Conservation (phyloP, 2,329 filamentous ascomycete genomes). For the Fusarium napiforme region DNA sequence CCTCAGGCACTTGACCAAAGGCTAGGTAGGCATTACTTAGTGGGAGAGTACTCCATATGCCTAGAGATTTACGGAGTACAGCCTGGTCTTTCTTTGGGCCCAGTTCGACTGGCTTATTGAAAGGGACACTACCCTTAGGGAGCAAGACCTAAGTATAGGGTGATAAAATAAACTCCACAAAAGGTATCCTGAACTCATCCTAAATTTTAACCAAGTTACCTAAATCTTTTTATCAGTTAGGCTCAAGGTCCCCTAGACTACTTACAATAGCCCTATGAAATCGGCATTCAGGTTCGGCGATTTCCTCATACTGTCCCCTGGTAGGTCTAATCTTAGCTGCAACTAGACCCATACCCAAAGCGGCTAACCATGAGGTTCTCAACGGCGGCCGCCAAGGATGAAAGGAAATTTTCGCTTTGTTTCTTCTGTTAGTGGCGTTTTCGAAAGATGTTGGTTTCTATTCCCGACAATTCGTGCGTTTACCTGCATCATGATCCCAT, state of each 20-base stretch:
- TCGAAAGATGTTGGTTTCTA: conserved; percentile 9
- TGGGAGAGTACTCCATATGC: not conserved
- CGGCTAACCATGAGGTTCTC: conserved; percentile 1
- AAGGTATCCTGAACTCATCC: too few relatives aligned
- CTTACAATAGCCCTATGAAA: conserved; percentile 20
- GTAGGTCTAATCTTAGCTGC: conserved; percentile 16
- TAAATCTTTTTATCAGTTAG: too few relatives aligned
- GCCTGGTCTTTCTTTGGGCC: not conserved
- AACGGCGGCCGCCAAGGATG: conserved; percentile 9
- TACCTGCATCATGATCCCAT: not conserved
- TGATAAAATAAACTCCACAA: too few relatives aligned
- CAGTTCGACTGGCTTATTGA: not conserved
- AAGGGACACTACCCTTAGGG: not conserved
- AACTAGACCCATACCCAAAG: conserved; percentile 28
- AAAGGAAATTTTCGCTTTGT: conserved; percentile 9
- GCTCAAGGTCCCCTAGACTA: not conserved
- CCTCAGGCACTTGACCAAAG: not conserved
- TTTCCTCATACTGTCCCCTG: conserved; percentile 26
- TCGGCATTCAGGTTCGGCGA: conserved; percentile 18
- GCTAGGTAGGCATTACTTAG: not conserved
- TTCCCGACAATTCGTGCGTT: not conserved
- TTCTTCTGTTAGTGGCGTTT: not conserved
- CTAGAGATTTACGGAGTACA: not conserved
- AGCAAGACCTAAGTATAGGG: too few relatives aligned
- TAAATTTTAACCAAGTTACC: too few relatives aligned